Conservation (phyloP, 139 green algal species). For the Zygnema circumcarinatum region DNA sequence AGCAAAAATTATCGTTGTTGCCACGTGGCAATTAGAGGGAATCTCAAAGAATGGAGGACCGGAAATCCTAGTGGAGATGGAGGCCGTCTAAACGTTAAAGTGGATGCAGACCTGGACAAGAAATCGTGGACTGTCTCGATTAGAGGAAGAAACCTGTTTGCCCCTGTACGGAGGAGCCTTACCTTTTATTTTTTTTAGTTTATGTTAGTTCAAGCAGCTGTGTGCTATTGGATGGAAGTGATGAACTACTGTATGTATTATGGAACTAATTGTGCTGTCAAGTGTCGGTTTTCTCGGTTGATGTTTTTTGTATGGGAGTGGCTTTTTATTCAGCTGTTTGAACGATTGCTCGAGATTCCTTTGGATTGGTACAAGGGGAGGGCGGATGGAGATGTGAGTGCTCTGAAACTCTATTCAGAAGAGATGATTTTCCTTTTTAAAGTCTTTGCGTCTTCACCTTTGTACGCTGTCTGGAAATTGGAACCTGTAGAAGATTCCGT, state of each 20-base stretch:
- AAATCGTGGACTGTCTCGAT: constrained; percentile 32
- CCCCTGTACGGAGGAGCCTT: constrained; percentile 20
- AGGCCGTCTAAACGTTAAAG: constrained; percentile 9
- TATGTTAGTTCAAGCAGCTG: neutral
- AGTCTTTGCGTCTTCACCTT: no score
- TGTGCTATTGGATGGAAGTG: neutral
- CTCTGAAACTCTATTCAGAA: neutral
- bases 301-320: no score
- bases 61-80: constrained; percentile 1
- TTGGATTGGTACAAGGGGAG: constrained; percentile 44
- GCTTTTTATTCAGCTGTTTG: constrained; percentile 43
- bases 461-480: no score
- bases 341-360: constrained; percentile 40
- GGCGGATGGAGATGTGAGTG: constrained; percentile 22
- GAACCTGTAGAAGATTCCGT: no score
- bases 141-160: constrained; percentile 34
- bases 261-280: neutral
- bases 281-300: neutral
- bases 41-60: constrained; percentile 14
- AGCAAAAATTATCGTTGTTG: constrained; percentile 9
- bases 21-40: neutral
- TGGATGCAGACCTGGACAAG: constrained; percentile 16
- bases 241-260: neutral
- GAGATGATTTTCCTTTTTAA: no score
- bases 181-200: neutral